A percentile compares a stretch with the other conserved stretches of the same genome.
Conservation (phyloP, 768 basidiomycete genomes). For the Auricularia sp. region DNA sequence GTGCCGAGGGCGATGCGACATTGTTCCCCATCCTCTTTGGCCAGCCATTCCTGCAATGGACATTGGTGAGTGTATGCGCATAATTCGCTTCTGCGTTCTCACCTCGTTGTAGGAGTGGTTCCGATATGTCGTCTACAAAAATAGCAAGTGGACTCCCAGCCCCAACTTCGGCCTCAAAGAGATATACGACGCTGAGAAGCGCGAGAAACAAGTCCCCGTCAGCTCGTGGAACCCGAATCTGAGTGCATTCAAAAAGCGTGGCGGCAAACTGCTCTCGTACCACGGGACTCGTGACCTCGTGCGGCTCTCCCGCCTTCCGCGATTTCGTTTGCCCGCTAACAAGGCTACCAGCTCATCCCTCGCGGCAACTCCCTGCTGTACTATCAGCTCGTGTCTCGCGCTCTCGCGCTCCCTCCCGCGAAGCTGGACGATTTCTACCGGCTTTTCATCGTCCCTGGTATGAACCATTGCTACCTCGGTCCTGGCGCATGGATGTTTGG, state of each 20-base stretch:
- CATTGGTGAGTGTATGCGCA: neutral
- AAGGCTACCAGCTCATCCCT: constrained; percentile 18
- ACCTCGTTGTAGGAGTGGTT: neutral
- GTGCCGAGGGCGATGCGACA: constrained; percentile 14
- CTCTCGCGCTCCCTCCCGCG: constrained; percentile 7
- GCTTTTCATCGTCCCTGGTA: constrained; percentile 24
- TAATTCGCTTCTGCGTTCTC: neutral
- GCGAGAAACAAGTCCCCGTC: too few relatives aligned
- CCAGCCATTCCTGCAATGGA: neutral
- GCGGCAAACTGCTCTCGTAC: constrained; percentile 21
- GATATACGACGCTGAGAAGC: too few relatives aligned
- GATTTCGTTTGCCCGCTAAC: neutral
- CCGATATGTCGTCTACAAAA: neutral
- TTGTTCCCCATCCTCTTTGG: neutral
- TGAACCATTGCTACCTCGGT: constrained; percentile 23
- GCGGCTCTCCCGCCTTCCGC: neutral
- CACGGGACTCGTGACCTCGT: constrained; percentile 13
- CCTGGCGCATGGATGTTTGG: constrained; percentile 21
- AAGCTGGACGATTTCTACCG: constrained; percentile 22
- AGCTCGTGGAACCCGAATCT: constrained; percentile 4
- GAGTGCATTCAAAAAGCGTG: constrained; percentile 14
- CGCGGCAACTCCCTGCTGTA: constrained; percentile 19
- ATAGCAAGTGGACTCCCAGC: neutral
- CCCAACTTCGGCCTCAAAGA: neutral
- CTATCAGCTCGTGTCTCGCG: constrained; percentile 15